These are phyloP conservation scores for Pelargonium citronellum DNA, from an alignment of 441 rosid species.

Conservation along the genomic window DNA sequence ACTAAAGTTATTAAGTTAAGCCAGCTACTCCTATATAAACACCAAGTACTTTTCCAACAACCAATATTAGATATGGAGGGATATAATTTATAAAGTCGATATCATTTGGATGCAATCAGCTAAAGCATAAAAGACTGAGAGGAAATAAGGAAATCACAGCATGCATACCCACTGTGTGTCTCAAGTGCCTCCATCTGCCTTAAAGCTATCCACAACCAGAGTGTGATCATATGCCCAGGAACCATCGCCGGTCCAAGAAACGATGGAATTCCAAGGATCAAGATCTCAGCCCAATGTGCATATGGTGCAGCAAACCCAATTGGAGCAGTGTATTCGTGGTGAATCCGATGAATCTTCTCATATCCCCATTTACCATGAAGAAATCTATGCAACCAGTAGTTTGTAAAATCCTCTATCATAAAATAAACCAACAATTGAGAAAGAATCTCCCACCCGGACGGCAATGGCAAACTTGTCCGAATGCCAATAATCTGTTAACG, in stretches of 20 bases:
- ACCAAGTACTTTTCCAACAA: neutral
- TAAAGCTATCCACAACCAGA: constrained; percentile 81
- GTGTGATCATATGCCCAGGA: constrained; percentile 80
- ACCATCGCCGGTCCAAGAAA: constrained; percentile 81
- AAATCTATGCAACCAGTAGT: constrained; percentile 83
- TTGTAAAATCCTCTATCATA: constrained; percentile 72
- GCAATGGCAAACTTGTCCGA: constrained; percentile 62
- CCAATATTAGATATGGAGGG: neutral
- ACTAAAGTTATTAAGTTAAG: constrained; percentile 13
- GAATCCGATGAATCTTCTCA: constrained; percentile 78
- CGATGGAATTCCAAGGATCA: constrained; percentile 81
- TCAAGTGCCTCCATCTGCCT: constrained; percentile 85
- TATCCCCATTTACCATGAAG: constrained; percentile 85
- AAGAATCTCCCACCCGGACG: constrained; percentile 58
- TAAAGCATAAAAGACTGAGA: constrained; percentile 11
- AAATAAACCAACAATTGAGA: constrained; percentile 67
- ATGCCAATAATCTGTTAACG: constrained; percentile 56
- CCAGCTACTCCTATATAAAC: neutral
- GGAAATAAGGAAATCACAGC: constrained; percentile 23
- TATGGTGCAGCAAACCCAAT: constrained; percentile 80
- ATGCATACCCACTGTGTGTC: constrained; percentile 86
- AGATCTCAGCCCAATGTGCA: constrained; percentile 84
- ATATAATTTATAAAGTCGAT: constrained; percentile 29
- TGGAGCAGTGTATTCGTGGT: constrained; percentile 79
- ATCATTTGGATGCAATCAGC: constrained; percentile 31